Percentiles rank a stretch among this genome's conserved stretches.
These are phyloP conservation scores for Combretum micranthum DNA, from an alignment of 345 rosid species.

Conservation along the genomic window DNA sequence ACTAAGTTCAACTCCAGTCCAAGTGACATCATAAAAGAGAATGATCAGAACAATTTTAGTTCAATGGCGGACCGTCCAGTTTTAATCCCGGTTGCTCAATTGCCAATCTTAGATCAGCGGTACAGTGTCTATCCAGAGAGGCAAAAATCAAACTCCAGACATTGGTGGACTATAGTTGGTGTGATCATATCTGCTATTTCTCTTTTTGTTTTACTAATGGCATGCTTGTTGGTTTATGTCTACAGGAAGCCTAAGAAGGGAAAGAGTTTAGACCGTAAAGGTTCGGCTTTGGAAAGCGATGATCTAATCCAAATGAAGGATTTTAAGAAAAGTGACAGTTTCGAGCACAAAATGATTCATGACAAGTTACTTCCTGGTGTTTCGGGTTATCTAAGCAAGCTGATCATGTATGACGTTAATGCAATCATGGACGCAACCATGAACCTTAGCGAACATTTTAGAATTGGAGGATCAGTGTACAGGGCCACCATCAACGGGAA, in stretches of 20 bases:
- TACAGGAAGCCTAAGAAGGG: constrained; percentile 6
- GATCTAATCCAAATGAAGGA: constrained; percentile 32
- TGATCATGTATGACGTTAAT: constrained; percentile 28
- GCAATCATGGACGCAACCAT: constrained; percentile 42
- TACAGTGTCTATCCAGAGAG: constrained; percentile 9
- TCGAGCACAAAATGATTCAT: constrained; percentile 31
- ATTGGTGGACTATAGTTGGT: constrained; percentile 10
- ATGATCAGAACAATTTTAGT: constrained; percentile 28
- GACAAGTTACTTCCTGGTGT: constrained; percentile 46
- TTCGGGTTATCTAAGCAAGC: constrained; percentile 47
- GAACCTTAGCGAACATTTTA: constrained; percentile 31
- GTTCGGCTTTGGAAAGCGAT: constrained; percentile 28
- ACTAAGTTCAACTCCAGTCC: constrained; percentile 34
- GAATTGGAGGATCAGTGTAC: constrained; percentile 45
- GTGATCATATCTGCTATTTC: constrained; percentile 15
- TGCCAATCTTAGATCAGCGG: constrained; percentile 34
- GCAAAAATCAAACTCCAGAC: constrained; percentile 5
- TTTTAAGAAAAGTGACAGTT: constrained; percentile 11
- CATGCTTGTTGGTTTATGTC: constrained; percentile 5
- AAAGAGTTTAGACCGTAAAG: constrained; percentile 19
- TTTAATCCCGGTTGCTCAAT: constrained; percentile 41
- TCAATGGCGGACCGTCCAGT: constrained; percentile 29
- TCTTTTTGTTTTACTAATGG: constrained; percentile 19
- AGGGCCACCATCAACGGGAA: constrained; percentile 38
- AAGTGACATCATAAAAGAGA: constrained; percentile 28